Evolutionary conservation across 192 early-diverging fungal genomes (phyloP).

Genomic region (Entomortierella beljakovae): DNA sequence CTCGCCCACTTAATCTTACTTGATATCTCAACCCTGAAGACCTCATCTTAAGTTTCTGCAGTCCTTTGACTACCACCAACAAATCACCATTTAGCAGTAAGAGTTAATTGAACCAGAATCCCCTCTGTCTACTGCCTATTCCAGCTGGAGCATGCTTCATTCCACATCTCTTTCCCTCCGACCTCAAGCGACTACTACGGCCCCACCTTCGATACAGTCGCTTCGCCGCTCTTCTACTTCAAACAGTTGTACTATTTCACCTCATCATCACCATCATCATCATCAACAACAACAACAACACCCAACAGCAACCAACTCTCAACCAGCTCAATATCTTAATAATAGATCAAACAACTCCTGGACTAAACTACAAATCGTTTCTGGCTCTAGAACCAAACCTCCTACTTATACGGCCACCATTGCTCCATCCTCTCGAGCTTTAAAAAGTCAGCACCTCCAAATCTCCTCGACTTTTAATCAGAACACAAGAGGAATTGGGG

Average conservation of each 20-base stretch:
- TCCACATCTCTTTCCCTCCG: conserved; percentile 32
- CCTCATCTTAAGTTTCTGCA: too few species aligned
- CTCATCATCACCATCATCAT: background rate
- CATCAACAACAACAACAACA: too few species aligned
- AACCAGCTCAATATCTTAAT: background rate
- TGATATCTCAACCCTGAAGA: too few species aligned
- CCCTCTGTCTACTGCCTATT: background rate
- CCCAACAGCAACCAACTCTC: background rate
- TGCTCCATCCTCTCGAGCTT: background rate
- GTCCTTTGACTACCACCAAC: too few species aligned
- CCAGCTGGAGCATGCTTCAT: conserved; percentile 30
- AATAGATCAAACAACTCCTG: conserved; percentile 1
- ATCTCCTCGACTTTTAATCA: background rate
- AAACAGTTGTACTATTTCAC: background rate
- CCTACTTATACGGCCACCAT: background rate
- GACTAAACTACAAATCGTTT: background rate
- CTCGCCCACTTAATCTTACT: too few species aligned
- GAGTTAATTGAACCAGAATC: background rate
- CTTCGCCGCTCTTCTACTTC: background rate
- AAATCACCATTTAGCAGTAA: background rate
- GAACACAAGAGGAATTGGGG: background rate
- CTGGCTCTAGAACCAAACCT: background rate
- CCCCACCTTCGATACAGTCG: background rate
- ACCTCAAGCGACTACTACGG: conserved; percentile 13
- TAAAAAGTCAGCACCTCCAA: background rate